Evolutionary conservation across 805 yeast species (phyloP).

Genomic region (Lachancea waltii): DNA sequence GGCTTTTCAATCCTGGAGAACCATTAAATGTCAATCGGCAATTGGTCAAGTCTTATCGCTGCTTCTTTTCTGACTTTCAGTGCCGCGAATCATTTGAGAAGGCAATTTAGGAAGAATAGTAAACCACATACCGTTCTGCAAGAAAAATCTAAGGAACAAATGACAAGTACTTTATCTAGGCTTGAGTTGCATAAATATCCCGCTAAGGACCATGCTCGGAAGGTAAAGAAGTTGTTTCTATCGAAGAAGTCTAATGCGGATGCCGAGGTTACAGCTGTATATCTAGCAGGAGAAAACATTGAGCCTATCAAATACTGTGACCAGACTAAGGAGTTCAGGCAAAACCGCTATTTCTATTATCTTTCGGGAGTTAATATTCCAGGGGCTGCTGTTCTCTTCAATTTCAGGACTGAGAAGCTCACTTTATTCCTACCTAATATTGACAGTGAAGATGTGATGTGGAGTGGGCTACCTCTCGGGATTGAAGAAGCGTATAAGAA

Average conservation of each 20-base stretch:
- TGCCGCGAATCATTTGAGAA: constrained; percentile 1
- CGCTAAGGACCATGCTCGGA: constrained; percentile 67
- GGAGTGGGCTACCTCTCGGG: constrained; percentile 86
- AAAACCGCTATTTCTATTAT: constrained; percentile 85
- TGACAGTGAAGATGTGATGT: constrained; percentile 78
- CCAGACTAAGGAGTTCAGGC: constrained; percentile 71
- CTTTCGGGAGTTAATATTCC: constrained; percentile 78
- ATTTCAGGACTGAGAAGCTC: constrained; percentile 46
- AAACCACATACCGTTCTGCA: no score
- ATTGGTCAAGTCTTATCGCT: no score
- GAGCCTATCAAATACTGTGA: constrained; percentile 72
- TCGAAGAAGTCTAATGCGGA: constrained; percentile 19
- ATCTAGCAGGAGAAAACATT: constrained; percentile 54
- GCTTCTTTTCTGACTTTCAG: constrained; percentile 6
- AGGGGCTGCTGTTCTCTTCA: constrained; percentile 63
- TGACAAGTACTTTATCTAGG: constrained; percentile 1
- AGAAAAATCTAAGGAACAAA: no score
- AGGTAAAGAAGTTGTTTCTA: constrained; percentile 40
- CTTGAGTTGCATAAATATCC: constrained; percentile 54
- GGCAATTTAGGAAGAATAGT: not conserved
- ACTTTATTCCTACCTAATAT: constrained; percentile 75
- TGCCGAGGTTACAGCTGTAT: constrained; percentile 33
- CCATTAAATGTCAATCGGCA: constrained; percentile 1
- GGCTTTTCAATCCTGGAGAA: no score
- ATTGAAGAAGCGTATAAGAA: constrained; percentile 54